Conservation (phyloP, 1,284 basidiomycete genomes). For the Fomitopsis palustris region DNA sequence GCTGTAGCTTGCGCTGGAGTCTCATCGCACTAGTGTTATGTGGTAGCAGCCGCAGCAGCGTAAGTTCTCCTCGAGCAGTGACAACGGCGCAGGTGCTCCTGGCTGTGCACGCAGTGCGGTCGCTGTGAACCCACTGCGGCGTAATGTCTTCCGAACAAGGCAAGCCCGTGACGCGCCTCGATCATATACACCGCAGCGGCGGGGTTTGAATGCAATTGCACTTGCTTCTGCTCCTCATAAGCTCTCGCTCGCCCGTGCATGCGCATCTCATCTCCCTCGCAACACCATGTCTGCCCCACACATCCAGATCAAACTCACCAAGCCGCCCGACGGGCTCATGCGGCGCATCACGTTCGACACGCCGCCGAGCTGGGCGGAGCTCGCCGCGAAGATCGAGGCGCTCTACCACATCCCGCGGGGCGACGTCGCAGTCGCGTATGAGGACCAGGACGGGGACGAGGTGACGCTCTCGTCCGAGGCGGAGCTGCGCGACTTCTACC, state of each 20-base stretch:
- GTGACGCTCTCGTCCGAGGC: constrained; percentile 70
- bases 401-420: constrained; percentile 56
- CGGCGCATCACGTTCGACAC: constrained; percentile 54
- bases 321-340: constrained; percentile 34
- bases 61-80: too few species aligned
- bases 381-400: constrained; percentile 50
- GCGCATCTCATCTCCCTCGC: constrained; percentile 6
- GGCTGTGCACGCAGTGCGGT: neutral
- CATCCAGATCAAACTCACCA: constrained; percentile 26
- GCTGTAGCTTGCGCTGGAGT: neutral
- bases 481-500: constrained; percentile 62
- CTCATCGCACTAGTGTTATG: too few species aligned
- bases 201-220: constrained; percentile 17
- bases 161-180: constrained; percentile 2
- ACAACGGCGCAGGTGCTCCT: neutral
- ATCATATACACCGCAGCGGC: constrained; percentile 18
- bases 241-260: constrained; percentile 3
- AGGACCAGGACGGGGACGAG: constrained; percentile 66
- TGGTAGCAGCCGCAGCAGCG: neutral
- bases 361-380: constrained; percentile 49
- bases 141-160: constrained; percentile 1
- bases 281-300: constrained; percentile 26
- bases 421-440: constrained; percentile 62
- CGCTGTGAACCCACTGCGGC: neutral
- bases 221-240: constrained; percentile 12